A percentile compares a stretch with the other conserved stretches of the same genome.
Conservation (phyloP, 2,329 filamentous ascomycete genomes). For the Daldinia sp. region DNA sequence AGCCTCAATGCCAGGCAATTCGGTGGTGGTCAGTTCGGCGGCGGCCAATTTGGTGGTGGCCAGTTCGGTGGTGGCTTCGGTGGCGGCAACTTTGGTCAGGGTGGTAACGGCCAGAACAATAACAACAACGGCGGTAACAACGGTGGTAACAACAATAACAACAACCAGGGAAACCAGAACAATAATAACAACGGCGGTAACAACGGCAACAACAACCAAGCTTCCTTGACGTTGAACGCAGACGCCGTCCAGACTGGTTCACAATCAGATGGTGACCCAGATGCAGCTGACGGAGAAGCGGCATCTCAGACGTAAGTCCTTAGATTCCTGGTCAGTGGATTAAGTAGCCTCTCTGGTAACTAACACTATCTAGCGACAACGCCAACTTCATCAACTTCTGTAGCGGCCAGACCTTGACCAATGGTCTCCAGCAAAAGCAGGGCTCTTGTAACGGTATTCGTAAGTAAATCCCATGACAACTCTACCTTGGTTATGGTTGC, state of each 20-base stretch:
- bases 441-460: constrained; percentile 75
- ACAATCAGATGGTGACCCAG: constrained; percentile 49
- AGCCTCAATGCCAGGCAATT: constrained; percentile 59
- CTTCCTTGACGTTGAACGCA: constrained; percentile 54
- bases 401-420: constrained; percentile 65
- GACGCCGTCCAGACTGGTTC: constrained; percentile 65
- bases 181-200: constrained; percentile 39
- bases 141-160: constrained; percentile 29
- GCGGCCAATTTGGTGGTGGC: constrained; percentile 24
- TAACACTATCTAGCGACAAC: constrained; percentile 59
- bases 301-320: constrained; percentile 64
- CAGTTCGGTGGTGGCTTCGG: background rate
- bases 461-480: constrained; percentile 53
- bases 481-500: background rate
- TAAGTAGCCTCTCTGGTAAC: constrained; percentile 37
- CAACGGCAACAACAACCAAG: constrained; percentile 44
- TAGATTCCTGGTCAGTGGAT: background rate
- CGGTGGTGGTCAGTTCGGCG: constrained; percentile 41
- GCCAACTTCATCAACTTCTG: constrained; percentile 76
- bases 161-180: constrained; percentile 23
- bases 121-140: constrained; percentile 18
- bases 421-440: constrained; percentile 67
- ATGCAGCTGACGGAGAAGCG: constrained; percentile 59
- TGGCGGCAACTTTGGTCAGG: constrained; percentile 15
- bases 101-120: constrained; percentile 2